Conservation (phyloP, 2,329 filamentous ascomycete species). For the Chaetomium olivaceum region DNA sequence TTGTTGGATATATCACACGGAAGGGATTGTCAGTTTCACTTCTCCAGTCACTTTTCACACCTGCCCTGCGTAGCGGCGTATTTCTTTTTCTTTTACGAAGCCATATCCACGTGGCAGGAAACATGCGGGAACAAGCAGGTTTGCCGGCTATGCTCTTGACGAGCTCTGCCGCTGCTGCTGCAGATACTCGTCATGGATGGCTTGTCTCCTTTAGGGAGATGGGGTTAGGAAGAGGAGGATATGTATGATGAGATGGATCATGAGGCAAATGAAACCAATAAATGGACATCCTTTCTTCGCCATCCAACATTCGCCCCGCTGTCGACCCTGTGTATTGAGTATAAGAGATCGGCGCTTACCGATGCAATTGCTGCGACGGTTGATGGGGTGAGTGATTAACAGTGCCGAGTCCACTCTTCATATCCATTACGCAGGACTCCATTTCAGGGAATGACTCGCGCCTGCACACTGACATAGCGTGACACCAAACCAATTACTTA, state of each 20-base stretch:
- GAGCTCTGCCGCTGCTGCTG: neutral
- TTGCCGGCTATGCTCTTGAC: neutral
- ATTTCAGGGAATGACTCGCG: neutral
- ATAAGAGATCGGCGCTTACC: neutral
- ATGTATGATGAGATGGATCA: conserved; percentile 14
- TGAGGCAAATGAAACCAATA: conserved; percentile 2
- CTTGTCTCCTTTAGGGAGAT: neutral
- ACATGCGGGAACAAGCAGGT: neutral
- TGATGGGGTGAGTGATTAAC: neutral
- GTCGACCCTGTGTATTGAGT: neutral
- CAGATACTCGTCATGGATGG: neutral
- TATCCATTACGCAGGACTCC: neutral
- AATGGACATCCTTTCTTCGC: neutral
- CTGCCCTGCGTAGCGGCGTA: neutral
- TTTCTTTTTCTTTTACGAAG: neutral
- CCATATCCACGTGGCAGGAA: neutral
- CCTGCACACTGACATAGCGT: neutral
- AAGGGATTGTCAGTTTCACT: neutral
- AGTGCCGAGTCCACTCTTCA: neutral
- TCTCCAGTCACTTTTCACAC: neutral
- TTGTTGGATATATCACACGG: neutral
- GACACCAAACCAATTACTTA: neutral
- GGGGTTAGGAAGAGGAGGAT: neutral
- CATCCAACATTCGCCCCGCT: neutral
- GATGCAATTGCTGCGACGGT: neutral